A percentile compares a stretch with the other conserved stretches of the same genome.
Evolutionary conservation across 805 yeast species (phyloP).

Genomic region (Cyberlindnera suaveolens): DNA sequence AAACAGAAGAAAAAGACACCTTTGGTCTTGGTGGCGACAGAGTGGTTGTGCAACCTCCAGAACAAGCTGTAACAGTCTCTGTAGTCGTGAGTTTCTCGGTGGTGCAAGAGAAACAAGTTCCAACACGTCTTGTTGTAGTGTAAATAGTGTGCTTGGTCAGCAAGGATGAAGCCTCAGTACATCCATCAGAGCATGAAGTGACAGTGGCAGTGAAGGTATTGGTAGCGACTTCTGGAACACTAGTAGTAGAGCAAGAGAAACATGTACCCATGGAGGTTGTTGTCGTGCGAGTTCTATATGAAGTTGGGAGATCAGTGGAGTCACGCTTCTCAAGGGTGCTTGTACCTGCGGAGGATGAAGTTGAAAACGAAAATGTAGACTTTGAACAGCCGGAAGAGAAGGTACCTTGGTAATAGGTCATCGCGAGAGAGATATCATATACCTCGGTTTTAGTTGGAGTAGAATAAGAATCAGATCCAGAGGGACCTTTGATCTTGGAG

Average conservation of each 20-base stretch:
- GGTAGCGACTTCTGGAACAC: not conserved
- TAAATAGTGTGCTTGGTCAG: not conserved
- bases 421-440: not conserved
- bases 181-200: not conserved
- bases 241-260: slow-evolving; percentile 2
- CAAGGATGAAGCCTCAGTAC: not conserved
- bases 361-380: not conserved
- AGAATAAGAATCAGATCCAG: not conserved
- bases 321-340: not conserved
- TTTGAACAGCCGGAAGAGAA: slow-evolving; percentile 1
- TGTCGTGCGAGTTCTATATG: not conserved
- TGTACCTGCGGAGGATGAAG: not conserved
- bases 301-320: not conserved
- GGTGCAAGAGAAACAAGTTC: slow-evolving; percentile 1
- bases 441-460: slow-evolving; percentile 5
- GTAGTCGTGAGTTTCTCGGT: not conserved
- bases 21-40: not conserved
- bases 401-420: slow-evolving; percentile 4
- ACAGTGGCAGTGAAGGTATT: not conserved
- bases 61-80: slow-evolving; percentile 5
- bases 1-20: not conserved
- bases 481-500: not conserved
- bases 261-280: slow-evolving; percentile 1
- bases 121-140: not conserved
- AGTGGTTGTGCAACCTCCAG: slow-evolving; percentile 6